These are phyloP conservation scores for Candida succiphila DNA, from an alignment of 805 yeast genomes.

Conservation along the genomic window DNA sequence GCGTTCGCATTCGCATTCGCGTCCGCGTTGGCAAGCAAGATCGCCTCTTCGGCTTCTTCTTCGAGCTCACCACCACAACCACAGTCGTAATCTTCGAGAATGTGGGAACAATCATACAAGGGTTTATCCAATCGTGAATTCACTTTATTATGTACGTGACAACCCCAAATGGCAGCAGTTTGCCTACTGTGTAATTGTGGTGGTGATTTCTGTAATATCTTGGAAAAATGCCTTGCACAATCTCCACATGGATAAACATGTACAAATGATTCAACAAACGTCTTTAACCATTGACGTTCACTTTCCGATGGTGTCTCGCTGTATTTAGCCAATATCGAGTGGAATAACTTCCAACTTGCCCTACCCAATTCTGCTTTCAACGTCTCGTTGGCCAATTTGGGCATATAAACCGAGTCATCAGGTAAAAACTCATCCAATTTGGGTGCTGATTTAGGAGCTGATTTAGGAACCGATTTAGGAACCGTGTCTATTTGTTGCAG, in stretches of 20 bases:
- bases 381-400: constrained; percentile 77
- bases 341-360: constrained; percentile 87
- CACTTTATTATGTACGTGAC: constrained; percentile 82
- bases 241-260: constrained; percentile 97
- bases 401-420: constrained; percentile 52
- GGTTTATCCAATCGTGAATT: constrained; percentile 62
- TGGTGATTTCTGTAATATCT: constrained; percentile 60
- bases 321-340: constrained; percentile 84
- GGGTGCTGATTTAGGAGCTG: no score
- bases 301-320: constrained; percentile 69
- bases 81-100: constrained; percentile 88
- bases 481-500: no score
- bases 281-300: constrained; percentile 52
- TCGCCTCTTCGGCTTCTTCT: constrained; percentile 22
- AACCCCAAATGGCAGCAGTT: constrained; percentile 93
- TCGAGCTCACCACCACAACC: constrained; percentile 83
- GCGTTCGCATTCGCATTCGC: neutral
- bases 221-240: constrained; percentile 85
- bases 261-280: constrained; percentile 66
- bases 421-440: neutral
- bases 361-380: constrained; percentile 70
- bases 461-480: no score
- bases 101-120: constrained; percentile 73
- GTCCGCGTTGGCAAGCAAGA: neutral
- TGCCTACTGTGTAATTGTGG: constrained; percentile 74